Evolutionary conservation across 441 rosid species (phyloP), one percentile per base, ranked within the genome.

Genomic region (Biscutella laevigata): DNA sequence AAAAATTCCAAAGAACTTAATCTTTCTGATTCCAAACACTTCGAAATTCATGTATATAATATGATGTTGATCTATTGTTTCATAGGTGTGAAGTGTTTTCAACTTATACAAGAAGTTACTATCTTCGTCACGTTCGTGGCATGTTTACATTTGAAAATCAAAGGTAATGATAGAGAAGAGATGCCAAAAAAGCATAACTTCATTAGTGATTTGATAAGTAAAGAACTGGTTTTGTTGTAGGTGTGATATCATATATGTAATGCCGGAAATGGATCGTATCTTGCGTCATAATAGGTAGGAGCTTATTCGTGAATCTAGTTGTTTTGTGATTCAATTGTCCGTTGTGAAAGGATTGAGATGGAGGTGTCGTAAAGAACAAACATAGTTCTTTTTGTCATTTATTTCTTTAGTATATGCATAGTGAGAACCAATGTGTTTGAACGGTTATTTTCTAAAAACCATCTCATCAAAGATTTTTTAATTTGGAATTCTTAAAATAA

Each of bases 11-110:
- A 32, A 9, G 37, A 32, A 2, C 36, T 65, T 33, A 26, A 25
- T 41, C 19, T 36, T 60, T 64, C 20, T 38, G 53, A 35, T 7
- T 39, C n/a, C 5, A 55, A 34, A 17, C 44, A 13, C 37, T 61
- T 15, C 9, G 13, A 32, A 30, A 19, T 16, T 19, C 13, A 39
- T 57, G 8, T 61, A 11, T 33, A 30, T 38, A 4, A 45, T 12
- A 7, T 48, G 11, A 32, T 21, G 39, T n/a, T 53, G n/a, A n/a
- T n/a, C 11, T 38, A 35, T 30, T 56, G 20, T 64, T 52, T 74
- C 34, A 13, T 57, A 92, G 98, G 98, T 92, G 98, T 58, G 98
- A 92, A 64, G 94, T 95, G 28, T 88, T 92, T 72, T 92, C 98
- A 5, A 88, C 98, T 0, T 92, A 92, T 70, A 96, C 98, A 53